Percentiles rank a stretch among this genome's conserved stretches.
Conservation (phyloP, 768 basidiomycete genomes). For the Clavulina sp. region DNA sequence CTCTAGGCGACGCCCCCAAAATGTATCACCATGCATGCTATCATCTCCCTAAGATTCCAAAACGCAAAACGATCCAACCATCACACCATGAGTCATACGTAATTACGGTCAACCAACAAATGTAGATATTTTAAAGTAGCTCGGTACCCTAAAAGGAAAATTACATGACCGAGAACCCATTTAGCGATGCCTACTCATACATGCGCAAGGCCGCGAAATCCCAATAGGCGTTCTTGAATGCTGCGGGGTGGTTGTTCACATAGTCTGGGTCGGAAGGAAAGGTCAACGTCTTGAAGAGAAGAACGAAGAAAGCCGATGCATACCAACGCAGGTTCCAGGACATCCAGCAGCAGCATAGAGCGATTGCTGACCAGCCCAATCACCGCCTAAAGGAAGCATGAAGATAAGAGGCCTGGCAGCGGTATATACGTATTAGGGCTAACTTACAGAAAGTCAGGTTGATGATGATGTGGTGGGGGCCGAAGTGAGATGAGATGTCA, state of each 20-base stretch:
- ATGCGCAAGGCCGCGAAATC: constrained; percentile 12
- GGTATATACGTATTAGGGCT: background rate
- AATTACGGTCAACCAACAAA: background rate
- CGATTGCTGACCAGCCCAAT: constrained; percentile 11
- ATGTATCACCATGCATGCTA: background rate
- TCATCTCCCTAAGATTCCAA: background rate
- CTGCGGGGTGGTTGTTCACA: constrained; percentile 14
- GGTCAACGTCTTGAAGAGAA: background rate
- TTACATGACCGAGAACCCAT: background rate
- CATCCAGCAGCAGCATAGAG: constrained; percentile 6
- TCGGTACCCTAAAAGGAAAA: no score
- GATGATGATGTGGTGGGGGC: constrained; percentile 13
- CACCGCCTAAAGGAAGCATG: constrained; percentile 5
- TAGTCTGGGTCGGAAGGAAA: constrained; percentile 6
- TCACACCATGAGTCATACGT: background rate
- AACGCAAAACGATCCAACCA: background rate
- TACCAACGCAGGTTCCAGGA: constrained; percentile 11
- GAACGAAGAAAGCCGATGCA: background rate
- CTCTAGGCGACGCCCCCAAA: background rate
- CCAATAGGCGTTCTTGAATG: constrained; percentile 14
- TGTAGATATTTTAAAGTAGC: no score
- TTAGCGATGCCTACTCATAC: constrained; percentile 2
- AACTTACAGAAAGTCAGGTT: constrained; percentile 12
- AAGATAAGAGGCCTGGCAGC: background rate
- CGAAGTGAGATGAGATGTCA: constrained; percentile 10